Conservation (phyloP, 139 green algal genomes). For the Coccomyxa sp. region DNA sequence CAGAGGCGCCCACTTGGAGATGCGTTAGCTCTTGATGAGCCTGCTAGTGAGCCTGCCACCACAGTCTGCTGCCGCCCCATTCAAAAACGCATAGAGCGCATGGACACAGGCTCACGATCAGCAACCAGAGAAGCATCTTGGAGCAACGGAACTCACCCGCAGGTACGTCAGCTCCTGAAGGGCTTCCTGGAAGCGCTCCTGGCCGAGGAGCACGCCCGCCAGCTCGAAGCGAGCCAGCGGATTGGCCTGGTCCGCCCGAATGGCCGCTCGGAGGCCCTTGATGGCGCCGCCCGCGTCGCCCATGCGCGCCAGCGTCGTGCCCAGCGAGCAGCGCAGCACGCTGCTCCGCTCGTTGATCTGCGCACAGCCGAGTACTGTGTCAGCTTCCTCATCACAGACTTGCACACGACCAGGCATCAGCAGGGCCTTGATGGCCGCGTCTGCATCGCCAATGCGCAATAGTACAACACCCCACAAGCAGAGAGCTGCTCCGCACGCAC, state of each 20-base stretch:
- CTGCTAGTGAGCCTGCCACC: too few relatives aligned
- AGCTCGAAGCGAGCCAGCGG: slow-evolving; percentile 89
- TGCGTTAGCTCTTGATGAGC: too few relatives aligned
- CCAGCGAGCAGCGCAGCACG: slow-evolving; percentile 89
- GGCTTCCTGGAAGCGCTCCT: slow-evolving; percentile 58
- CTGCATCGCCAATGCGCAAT: too few relatives aligned
- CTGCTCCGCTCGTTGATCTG: slow-evolving; percentile 74
- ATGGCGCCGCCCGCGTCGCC: slow-evolving; percentile 65
- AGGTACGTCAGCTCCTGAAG: slow-evolving; percentile 69
- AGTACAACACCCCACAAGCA: too few relatives aligned
- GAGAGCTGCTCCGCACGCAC: too few relatives aligned
- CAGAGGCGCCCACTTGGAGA: too few relatives aligned
- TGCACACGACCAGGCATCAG: not conserved
- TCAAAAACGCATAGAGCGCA: too few relatives aligned
- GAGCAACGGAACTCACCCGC: slow-evolving; percentile 23
- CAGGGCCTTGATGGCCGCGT: too few relatives aligned
- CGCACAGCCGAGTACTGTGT: slow-evolving; percentile 24
- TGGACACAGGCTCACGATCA: too few relatives aligned
- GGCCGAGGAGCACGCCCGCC: slow-evolving; percentile 68
- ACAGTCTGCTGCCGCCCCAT: too few relatives aligned
- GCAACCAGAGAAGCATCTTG: not conserved
- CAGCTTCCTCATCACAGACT: not conserved
- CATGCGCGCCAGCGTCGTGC: slow-evolving; percentile 78
- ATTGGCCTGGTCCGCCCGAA: slow-evolving; percentile 78
- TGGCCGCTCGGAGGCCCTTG: slow-evolving; percentile 61